Percentiles rank a stretch among this genome's conserved stretches.
phyloP scores from a whole-genome alignment of 148 eudicot species.

The Drosera capensis region DNA sequence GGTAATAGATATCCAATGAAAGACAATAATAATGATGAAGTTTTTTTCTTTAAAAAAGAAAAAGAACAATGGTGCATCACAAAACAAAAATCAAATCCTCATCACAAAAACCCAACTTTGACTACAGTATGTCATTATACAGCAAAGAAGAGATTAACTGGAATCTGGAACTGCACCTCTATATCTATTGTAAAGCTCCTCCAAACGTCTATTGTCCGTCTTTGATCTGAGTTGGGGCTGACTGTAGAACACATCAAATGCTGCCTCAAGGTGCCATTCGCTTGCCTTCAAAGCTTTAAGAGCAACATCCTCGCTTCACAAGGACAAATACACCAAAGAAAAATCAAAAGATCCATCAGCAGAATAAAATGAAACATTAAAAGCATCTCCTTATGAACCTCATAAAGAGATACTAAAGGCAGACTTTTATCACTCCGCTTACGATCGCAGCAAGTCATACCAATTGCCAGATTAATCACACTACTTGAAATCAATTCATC shows the following conservation, averaged over 20 bases:
- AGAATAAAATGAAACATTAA: too few relatives aligned
- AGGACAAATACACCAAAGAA: not conserved
- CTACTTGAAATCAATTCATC: too few relatives aligned
- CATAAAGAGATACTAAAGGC: not conserved
- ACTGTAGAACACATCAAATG: constrained; percentile 82
- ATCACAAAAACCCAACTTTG: not conserved
- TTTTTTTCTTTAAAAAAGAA: not conserved
- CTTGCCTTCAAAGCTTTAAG: constrained; percentile 65
- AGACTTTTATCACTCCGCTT: too few relatives aligned
- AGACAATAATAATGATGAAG: not conserved
- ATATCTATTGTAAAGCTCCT: constrained; percentile 88
- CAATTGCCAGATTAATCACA: too few relatives aligned
- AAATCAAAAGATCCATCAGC: not conserved
- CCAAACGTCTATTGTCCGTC: constrained; percentile 63
- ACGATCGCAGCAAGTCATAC: too few relatives aligned
- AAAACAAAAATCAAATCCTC: too few relatives aligned
- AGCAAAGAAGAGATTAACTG: constrained; percentile 2
- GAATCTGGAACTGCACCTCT: too few relatives aligned
- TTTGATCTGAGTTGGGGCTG: constrained; percentile 56
- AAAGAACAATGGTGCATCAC: not conserved
- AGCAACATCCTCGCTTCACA: constrained; percentile 67
- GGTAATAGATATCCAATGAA: too few relatives aligned
- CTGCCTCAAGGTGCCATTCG: constrained; percentile 82
- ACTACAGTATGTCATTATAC: not conserved
- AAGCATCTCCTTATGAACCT: too few relatives aligned